Conservation (phyloP, 495 filamentous ascomycete genomes). For the Podospora sp. region DNA sequence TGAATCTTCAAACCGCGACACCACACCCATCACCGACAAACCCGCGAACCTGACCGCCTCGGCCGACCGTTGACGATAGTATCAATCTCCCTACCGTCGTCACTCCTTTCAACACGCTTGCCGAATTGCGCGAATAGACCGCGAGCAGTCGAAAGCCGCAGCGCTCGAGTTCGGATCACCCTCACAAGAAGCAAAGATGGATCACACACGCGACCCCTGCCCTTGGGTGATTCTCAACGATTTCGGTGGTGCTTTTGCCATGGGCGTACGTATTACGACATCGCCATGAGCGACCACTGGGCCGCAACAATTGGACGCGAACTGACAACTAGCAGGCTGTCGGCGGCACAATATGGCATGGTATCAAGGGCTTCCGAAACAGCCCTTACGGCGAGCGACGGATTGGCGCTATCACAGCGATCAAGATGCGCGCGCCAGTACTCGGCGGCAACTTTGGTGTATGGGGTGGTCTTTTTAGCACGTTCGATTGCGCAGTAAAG, state of each 20-base stretch:
- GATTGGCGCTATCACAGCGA: slow-evolving; percentile 93
- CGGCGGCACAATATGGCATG: slow-evolving; percentile 96
- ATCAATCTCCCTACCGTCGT: neutral
- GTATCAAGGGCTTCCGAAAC: slow-evolving; percentile 94
- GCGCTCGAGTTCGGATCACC: neutral
- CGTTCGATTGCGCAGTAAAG: slow-evolving; percentile 97
- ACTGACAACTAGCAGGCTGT: slow-evolving; percentile 61
- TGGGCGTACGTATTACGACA: slow-evolving; percentile 72
- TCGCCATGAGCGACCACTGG: neutral
- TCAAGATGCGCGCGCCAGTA: slow-evolving; percentile 95
- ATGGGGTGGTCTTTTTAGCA: slow-evolving; percentile 94
- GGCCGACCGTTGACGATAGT: neutral
- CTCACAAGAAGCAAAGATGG: slow-evolving; percentile 54
- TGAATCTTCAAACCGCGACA: slow-evolving; percentile 19
- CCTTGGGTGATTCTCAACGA: slow-evolving; percentile 96
- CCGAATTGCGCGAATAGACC: neutral
- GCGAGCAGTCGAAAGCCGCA: neutral
- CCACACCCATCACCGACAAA: slow-evolving; percentile 11
- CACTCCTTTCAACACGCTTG: neutral
- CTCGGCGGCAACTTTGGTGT: slow-evolving; percentile 93
- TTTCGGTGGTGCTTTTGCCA: slow-evolving; percentile 95
- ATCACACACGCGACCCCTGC: slow-evolving; percentile 87
- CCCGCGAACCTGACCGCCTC: slow-evolving; percentile 5
- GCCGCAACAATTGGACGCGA: neutral
- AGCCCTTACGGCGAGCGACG: slow-evolving; percentile 86